Conservation (phyloP, 1,139 yeast species). For the Spathaspora sp. region DNA sequence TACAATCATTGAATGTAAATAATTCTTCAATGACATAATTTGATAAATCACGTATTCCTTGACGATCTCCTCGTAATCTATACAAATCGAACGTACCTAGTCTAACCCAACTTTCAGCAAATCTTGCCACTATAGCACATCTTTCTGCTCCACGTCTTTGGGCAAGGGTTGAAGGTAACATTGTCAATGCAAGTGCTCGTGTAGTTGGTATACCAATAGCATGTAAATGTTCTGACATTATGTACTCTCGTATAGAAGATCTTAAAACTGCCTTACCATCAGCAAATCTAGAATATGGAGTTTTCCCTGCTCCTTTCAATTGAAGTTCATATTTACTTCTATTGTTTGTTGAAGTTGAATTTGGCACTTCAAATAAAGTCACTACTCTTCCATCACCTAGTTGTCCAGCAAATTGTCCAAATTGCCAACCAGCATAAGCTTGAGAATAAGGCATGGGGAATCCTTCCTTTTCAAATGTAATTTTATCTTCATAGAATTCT, state of each 20-base stretch:
- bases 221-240: conserved; percentile 78
- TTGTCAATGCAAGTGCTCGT: conserved; percentile 72
- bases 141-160: conserved; percentile 69
- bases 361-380: conserved; percentile 69
- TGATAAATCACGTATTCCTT: conserved; percentile 60
- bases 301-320: conserved; percentile 86
- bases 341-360: conserved; percentile 17
- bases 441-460: conserved; percentile 81
- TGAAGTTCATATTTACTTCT: conserved; percentile 62
- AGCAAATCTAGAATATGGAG: conserved; percentile 92
- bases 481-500: conserved; percentile 32
- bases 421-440: conserved; percentile 95
- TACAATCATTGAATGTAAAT: conserved; percentile 37
- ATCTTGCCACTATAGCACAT: conserved; percentile 83
- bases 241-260: conserved; percentile 83
- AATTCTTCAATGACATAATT: conserved; percentile 74
- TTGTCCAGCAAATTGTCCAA: conserved; percentile 96
- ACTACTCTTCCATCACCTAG: conserved; percentile 93
- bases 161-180: conserved; percentile 75
- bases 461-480: conserved; percentile 29
- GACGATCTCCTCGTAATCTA: conserved; percentile 69
- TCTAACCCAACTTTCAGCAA: conserved; percentile 85
- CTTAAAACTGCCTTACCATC: conserved; percentile 94
- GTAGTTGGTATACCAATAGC: conserved; percentile 87
- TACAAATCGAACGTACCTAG: conserved; percentile 88